Conservation (phyloP, 2,329 filamentous ascomycete species). For the Sarocladium brachiariae region DNA sequence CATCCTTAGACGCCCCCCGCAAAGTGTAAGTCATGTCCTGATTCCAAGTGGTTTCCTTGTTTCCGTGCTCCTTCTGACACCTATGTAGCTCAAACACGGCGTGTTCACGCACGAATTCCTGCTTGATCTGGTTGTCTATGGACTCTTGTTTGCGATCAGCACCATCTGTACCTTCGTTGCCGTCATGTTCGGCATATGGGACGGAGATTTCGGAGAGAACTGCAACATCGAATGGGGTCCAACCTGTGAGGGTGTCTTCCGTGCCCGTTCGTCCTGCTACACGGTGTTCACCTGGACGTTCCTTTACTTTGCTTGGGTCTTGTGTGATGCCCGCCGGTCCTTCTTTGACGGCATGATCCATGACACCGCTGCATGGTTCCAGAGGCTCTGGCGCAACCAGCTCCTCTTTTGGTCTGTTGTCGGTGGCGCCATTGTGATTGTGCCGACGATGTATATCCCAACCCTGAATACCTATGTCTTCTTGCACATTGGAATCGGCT, state of each 20-base stretch:
- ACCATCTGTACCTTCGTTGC: slow-evolving; percentile 50
- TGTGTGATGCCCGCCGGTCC: slow-evolving; percentile 56
- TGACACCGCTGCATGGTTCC: slow-evolving; percentile 45
- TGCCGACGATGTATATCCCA: slow-evolving; percentile 61
- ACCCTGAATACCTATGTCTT: slow-evolving; percentile 59
- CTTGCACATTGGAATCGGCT: slow-evolving; percentile 56
- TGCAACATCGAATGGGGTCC: slow-evolving; percentile 49
- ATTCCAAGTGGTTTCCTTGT: background rate
- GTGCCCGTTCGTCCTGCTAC: slow-evolving; percentile 59
- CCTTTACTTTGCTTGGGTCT: slow-evolving; percentile 63
- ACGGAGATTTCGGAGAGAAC: slow-evolving; percentile 48
- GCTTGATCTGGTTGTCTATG: slow-evolving; percentile 56
- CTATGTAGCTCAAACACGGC: slow-evolving; percentile 33
- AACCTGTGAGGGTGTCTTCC: slow-evolving; percentile 52
- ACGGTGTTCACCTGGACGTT: slow-evolving; percentile 62
- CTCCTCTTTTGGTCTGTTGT: slow-evolving; percentile 45
- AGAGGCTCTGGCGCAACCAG: slow-evolving; percentile 47
- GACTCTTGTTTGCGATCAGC: slow-evolving; percentile 55
- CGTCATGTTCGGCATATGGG: slow-evolving; percentile 47
- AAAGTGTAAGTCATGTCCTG: slow-evolving; percentile 36
- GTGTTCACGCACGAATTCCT: slow-evolving; percentile 61
- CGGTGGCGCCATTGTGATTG: slow-evolving; percentile 48
- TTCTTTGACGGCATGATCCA: slow-evolving; percentile 54
- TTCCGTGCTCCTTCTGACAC: background rate
- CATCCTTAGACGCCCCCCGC: slow-evolving; percentile 59